These are phyloP conservation scores for Monosporascus ibericus DNA, from an alignment of 2,329 filamentous ascomycete species.

Conservation along the genomic window DNA sequence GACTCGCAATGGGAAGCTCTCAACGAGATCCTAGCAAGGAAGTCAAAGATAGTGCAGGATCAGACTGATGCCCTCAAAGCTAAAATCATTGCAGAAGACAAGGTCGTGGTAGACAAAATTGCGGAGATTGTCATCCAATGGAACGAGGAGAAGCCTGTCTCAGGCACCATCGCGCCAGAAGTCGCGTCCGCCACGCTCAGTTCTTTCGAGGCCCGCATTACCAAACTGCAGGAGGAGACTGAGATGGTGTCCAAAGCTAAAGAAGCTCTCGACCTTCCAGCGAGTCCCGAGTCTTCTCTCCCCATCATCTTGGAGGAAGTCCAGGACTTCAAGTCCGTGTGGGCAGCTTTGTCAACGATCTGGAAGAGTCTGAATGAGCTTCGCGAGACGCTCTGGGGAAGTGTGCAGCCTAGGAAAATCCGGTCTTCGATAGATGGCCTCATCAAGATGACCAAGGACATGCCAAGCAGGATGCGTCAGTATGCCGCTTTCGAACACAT, in stretches of 20 bases:
- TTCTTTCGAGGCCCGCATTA: slow-evolving; percentile 79
- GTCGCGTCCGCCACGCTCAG: slow-evolving; percentile 77
- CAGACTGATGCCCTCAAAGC: slow-evolving; percentile 92
- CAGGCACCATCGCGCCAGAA: slow-evolving; percentile 85
- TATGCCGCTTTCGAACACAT: slow-evolving; percentile 99
- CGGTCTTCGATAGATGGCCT: slow-evolving; percentile 82
- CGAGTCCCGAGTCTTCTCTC: slow-evolving; percentile 73
- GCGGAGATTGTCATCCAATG: slow-evolving; percentile 77
- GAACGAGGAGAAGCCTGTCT: slow-evolving; percentile 96
- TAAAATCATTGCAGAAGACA: slow-evolving; percentile 92
- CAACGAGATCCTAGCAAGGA: slow-evolving; percentile 85
- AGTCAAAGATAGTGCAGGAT: slow-evolving; percentile 92
- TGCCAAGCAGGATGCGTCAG: slow-evolving; percentile 98
- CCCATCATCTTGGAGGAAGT: slow-evolving; percentile 89
- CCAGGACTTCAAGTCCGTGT: slow-evolving; percentile 97
- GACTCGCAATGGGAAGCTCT: slow-evolving; percentile 93
- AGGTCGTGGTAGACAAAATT: slow-evolving; percentile 84
- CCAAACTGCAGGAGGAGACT: slow-evolving; percentile 76
- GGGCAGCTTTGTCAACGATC: slow-evolving; percentile 90
- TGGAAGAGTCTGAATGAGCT: slow-evolving; percentile 96
- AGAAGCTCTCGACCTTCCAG: slow-evolving; percentile 86
- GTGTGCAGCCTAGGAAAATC: slow-evolving; percentile 89
- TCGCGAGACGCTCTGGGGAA: slow-evolving; percentile 88
- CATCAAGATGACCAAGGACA: slow-evolving; percentile 97
- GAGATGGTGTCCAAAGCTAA: slow-evolving; percentile 96